phyloP scores from a whole-genome alignment of 805 yeast genomes.

The Yarrowia hollandica region DNA sequence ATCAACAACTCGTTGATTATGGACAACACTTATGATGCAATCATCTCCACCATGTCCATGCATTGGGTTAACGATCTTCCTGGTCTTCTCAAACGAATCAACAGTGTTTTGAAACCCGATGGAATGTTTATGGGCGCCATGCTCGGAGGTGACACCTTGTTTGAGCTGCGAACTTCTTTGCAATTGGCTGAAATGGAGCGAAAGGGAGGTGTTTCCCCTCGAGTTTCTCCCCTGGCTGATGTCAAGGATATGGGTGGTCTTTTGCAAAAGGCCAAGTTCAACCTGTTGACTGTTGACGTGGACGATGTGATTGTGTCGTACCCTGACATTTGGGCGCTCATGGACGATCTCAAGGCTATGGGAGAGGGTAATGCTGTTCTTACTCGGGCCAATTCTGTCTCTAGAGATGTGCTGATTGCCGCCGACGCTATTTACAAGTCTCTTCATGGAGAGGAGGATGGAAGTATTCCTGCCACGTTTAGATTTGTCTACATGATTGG shows the following conservation, averaged over 20 bases:
- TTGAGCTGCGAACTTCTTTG: slow-evolving; percentile 73
- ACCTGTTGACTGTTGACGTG: slow-evolving; percentile 77
- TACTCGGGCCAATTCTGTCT: slow-evolving; percentile 45
- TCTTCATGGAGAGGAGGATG: slow-evolving; percentile 66
- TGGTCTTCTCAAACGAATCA: slow-evolving; percentile 54
- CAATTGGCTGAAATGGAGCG: slow-evolving; percentile 84
- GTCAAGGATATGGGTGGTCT: slow-evolving; percentile 73
- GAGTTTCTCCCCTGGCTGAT: slow-evolving; percentile 78
- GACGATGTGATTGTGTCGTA: slow-evolving; percentile 79
- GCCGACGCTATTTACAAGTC: slow-evolving; percentile 71
- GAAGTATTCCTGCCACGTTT: slow-evolving; percentile 74
- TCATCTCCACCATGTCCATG: slow-evolving; percentile 67
- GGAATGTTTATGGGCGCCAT: slow-evolving; percentile 79
- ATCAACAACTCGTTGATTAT: slow-evolving; percentile 39
- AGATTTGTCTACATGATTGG: slow-evolving; percentile 82
- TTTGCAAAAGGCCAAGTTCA: slow-evolving; percentile 73
- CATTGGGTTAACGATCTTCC: slow-evolving; percentile 93
- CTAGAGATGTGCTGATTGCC: slow-evolving; percentile 68
- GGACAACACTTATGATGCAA: slow-evolving; percentile 62
- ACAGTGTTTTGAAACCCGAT: slow-evolving; percentile 66
- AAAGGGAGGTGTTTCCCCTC: slow-evolving; percentile 73
- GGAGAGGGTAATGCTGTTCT: slow-evolving; percentile 76
- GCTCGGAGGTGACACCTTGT: slow-evolving; percentile 83
- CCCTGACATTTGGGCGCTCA: slow-evolving; percentile 66
- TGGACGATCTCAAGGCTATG: slow-evolving; percentile 75